phyloP scores from a whole-genome alignment of 2,329 filamentous ascomycete genomes.

The Aspergillus spinulosporus region DNA sequence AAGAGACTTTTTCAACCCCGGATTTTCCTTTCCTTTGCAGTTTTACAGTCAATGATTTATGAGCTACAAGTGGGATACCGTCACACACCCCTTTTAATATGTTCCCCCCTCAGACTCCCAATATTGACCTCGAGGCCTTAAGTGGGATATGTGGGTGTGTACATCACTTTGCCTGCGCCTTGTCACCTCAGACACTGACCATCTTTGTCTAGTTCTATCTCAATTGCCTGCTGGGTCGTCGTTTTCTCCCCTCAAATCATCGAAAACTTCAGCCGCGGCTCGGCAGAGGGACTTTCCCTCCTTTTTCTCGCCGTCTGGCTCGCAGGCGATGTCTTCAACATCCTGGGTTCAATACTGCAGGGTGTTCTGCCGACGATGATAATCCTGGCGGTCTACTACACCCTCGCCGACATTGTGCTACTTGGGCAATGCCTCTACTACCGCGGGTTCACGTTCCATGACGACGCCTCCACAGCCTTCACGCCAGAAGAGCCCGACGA shows the following conservation, averaged over 20 bases:
- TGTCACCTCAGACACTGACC: conserved; percentile 4
- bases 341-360: conserved; percentile 89
- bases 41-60: background rate
- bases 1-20: conserved; percentile 14
- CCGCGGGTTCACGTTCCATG: conserved; percentile 65
- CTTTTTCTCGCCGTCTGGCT: conserved; percentile 94
- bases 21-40: background rate
- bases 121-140: conserved; percentile 84
- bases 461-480: conserved; percentile 26
- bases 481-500: conserved; percentile 19
- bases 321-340: conserved; percentile 93
- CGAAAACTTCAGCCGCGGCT: conserved; percentile 83
- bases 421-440: conserved; percentile 94
- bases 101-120: conserved; percentile 46
- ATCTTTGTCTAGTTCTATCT: conserved; percentile 69
- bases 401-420: conserved; percentile 84
- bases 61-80: background rate
- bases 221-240: conserved; percentile 96
- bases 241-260: conserved; percentile 97
- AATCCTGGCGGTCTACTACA: conserved; percentile 92
- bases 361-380: conserved; percentile 93
- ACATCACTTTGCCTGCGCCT: background rate
- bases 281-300: conserved; percentile 83
- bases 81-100: conserved; percentile 23
- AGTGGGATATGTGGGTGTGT: conserved; percentile 84